Conservation (phyloP, 2,329 filamentous ascomycete genomes). For the Tricladium varicosporioides region DNA sequence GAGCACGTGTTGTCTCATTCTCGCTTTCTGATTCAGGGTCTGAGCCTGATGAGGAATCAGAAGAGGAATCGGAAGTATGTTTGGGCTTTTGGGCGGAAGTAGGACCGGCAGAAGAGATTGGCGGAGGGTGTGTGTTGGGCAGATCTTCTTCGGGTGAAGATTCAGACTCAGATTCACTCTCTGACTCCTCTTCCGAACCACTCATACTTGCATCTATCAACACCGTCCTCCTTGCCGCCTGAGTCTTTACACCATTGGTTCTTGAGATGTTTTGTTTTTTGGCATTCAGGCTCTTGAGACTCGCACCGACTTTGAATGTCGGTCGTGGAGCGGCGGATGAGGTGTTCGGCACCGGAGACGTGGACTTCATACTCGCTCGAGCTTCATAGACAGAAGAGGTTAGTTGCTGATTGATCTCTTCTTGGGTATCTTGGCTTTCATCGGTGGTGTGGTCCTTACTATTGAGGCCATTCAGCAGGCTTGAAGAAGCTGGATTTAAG, state of each 20-base stretch:
- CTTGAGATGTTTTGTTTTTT: neutral
- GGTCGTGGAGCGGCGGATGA: conserved; percentile 17
- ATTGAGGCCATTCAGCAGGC: conserved; percentile 15
- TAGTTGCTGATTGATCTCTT: conserved; percentile 31
- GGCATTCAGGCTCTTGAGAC: conserved; percentile 10
- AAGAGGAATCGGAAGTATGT: neutral
- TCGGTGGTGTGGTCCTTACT: conserved; percentile 23
- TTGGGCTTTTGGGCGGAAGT: neutral
- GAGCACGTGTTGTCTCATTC: neutral
- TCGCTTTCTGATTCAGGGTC: conserved; percentile 12
- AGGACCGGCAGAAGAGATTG: neutral
- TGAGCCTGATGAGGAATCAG: neutral
- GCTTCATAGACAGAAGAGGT: conserved; percentile 31
- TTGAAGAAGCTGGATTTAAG: conserved; percentile 6
- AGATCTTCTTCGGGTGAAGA: too few relatives aligned
- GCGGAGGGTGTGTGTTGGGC: too few relatives aligned
- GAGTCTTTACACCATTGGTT: too few relatives aligned
- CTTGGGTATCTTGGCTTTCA: conserved; percentile 23
- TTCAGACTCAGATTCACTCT: too few relatives aligned
- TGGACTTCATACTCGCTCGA: conserved; percentile 7
- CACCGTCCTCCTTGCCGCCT: too few relatives aligned
- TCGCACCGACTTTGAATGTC: conserved; percentile 24
- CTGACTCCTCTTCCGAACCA: too few relatives aligned
- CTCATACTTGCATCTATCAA: too few relatives aligned
- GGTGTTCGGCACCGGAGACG: conserved; percentile 7